A percentile compares a stretch with the other conserved stretches of the same genome.
Evolutionary conservation across 345 rosid genomes (phyloP).

Genomic region (Pelargonium nanum): DNA sequence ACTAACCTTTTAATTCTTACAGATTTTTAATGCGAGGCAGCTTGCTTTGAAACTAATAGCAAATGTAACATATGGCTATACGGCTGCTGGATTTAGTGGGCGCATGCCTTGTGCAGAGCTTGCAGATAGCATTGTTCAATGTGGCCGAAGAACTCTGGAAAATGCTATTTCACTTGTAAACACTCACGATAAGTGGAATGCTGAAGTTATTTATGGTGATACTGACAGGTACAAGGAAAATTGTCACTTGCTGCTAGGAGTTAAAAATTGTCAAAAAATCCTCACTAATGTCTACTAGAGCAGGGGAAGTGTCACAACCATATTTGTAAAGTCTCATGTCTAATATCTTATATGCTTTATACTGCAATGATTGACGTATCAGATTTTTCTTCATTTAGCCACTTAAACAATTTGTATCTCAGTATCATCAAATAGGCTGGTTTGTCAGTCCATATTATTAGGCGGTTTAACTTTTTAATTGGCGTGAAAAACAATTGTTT

Average conservation of each 20-base stretch:
- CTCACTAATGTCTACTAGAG: background rate
- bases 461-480: too few relatives aligned
- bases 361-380: too few relatives aligned
- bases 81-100: slow-evolving; percentile 99
- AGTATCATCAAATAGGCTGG: background rate
- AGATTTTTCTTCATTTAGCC: background rate
- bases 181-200: slow-evolving; percentile 70
- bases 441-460: background rate
- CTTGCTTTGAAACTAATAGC: slow-evolving; percentile 97
- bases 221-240: slow-evolving; percentile 70
- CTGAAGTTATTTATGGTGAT: slow-evolving; percentile 86
- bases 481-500: too few relatives aligned
- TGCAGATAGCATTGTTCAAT: slow-evolving; percentile 97
- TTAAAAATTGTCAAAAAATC: background rate
- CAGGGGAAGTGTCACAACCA: background rate
- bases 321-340: too few relatives aligned
- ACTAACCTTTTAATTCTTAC: slow-evolving; percentile 23
- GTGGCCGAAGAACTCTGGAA: slow-evolving; percentile 92
- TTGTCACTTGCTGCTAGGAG: slow-evolving; percentile 1
- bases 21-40: slow-evolving; percentile 95
- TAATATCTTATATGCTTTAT: too few relatives aligned
- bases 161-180: slow-evolving; percentile 73
- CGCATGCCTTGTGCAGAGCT: slow-evolving; percentile 99
- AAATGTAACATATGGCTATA: slow-evolving; percentile 93
- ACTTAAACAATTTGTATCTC: background rate